phyloP scores from a whole-genome alignment of 2,329 filamentous ascomycete genomes.

The Pleurostoma richardsiae region DNA sequence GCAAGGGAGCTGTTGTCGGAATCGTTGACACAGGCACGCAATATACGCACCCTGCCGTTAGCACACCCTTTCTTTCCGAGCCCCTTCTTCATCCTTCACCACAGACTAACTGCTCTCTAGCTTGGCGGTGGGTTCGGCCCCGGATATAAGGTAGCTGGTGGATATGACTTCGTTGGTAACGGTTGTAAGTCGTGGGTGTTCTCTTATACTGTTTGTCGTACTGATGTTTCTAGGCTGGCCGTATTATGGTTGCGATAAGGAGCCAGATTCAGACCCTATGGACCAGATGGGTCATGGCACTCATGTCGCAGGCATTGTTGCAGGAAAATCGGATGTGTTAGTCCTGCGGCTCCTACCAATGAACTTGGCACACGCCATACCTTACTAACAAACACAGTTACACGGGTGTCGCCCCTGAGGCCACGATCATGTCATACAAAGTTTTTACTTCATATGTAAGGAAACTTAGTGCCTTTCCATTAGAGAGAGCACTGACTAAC shows the following conservation, averaged over 20 bases:
- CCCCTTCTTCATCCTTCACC: background rate
- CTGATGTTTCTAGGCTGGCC: constrained; percentile 3
- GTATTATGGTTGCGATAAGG: constrained; percentile 10
- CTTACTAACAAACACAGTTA: background rate
- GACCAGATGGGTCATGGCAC: constrained; percentile 29
- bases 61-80: background rate
- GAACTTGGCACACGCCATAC: too few relatives aligned
- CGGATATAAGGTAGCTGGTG: constrained; percentile 7
- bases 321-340: constrained; percentile 5
- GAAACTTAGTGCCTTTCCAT: too few relatives aligned
- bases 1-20: constrained; percentile 11
- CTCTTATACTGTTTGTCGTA: background rate
- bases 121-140: constrained; percentile 8
- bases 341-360: too few relatives aligned
- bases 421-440: constrained; percentile 8
- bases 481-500: too few relatives aligned
- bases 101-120: background rate
- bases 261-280: constrained; percentile 27
- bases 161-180: constrained; percentile 8
- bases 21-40: constrained; percentile 14
- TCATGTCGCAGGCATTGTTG: constrained; percentile 25
- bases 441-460: constrained; percentile 2
- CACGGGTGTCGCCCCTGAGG: constrained; percentile 8
- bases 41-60: constrained; percentile 13
- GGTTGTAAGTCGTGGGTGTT: background rate